Base-by-base conservation (phyloP, 2,329 filamentous ascomycete species). In the Bertia moriformis region DNA sequence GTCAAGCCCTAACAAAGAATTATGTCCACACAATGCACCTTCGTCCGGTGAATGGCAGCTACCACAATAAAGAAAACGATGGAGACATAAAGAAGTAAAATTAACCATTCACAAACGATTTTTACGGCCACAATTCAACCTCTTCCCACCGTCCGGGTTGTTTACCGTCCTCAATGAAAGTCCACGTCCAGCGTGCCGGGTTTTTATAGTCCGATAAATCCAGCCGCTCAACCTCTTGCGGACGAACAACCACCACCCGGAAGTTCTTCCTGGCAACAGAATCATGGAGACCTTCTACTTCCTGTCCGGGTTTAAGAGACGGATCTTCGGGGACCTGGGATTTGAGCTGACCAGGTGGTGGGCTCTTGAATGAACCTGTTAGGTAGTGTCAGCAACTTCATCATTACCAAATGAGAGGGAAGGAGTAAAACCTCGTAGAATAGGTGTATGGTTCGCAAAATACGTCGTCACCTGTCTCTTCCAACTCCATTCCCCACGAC, bases 211-310 rank as follows among this genome's bases (percentile, higher is more conserved):
- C 15, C 7, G 32, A 35, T 10, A 35, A 15, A 17, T 35, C 32
- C 10, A 35, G 57, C 45, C 66, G 62, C 54, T 84, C 79, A 7
- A 83, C 74, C 45, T 72, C 66, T 40, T 78, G 67, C 0, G 79
- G 78, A 38, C 65, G 65, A 50, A 84, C 78, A 38, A 82, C 67
- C 12, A 80, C 71, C 1, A 83, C 70, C n/a, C 79, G 63, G 54
- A 83, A 83, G 53, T 83, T 78, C 48, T 61, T 62, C 46, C 78
- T 65, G 13, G 77, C 75, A 42, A 73, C 55, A 10, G 61, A 49
- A 49, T 83, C 76, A 38, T 75, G 55, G 2, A 79, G 55, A 47
- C 70, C 66, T 14, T 65, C 58, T 12, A 77, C 67, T 48, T 71
- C 71, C 46, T 70, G 65, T 19, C 55, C 56, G 27, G 54, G 42